phyloP scores from a whole-genome alignment of 331 rosid species.

The Spiraea crenata region DNA sequence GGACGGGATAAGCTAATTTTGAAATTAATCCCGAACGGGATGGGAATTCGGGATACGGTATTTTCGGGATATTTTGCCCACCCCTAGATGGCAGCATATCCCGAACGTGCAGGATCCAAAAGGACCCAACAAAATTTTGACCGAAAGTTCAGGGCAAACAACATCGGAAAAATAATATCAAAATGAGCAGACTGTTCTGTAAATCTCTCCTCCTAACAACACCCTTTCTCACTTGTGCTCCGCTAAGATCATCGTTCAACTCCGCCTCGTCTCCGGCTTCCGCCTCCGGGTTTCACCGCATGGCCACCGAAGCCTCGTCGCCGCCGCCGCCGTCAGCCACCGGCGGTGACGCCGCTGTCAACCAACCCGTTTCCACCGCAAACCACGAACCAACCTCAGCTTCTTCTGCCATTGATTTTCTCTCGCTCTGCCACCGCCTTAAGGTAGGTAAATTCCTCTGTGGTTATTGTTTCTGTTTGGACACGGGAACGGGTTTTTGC shows the following conservation, averaged over 20 bases:
- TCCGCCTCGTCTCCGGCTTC: slow-evolving; percentile 23
- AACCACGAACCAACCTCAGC: slow-evolving; percentile 38
- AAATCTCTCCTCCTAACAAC: slow-evolving; percentile 24
- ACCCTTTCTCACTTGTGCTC: slow-evolving; percentile 32
- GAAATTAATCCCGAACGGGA: too few relatives aligned
- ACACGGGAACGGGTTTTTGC: slow-evolving; percentile 1
- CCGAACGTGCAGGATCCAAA: too few relatives aligned
- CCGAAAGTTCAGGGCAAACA: too few relatives aligned
- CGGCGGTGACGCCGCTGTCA: slow-evolving; percentile 26
- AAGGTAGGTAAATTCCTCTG: slow-evolving; percentile 43
- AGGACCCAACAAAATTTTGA: too few relatives aligned
- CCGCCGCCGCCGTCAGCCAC: slow-evolving; percentile 36
- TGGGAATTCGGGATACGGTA: too few relatives aligned
- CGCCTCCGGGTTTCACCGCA: slow-evolving; percentile 31
- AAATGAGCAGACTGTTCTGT: slow-evolving; percentile 27
- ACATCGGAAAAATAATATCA: slow-evolving; percentile 9
- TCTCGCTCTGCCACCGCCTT: slow-evolving; percentile 79
- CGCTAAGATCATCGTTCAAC: slow-evolving; percentile 25
- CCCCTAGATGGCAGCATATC: too few relatives aligned
- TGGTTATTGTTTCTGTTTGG: slow-evolving; percentile 3
- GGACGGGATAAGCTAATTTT: too few relatives aligned
- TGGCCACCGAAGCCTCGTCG: slow-evolving; percentile 50
- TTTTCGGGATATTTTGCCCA: too few relatives aligned
- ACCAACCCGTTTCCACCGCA: slow-evolving; percentile 30
- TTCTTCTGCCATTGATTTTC: slow-evolving; percentile 77